These are phyloP conservation scores for Fusarium ambrosium DNA, from an alignment of 2,329 filamentous ascomycete genomes.

Conservation along the genomic window DNA sequence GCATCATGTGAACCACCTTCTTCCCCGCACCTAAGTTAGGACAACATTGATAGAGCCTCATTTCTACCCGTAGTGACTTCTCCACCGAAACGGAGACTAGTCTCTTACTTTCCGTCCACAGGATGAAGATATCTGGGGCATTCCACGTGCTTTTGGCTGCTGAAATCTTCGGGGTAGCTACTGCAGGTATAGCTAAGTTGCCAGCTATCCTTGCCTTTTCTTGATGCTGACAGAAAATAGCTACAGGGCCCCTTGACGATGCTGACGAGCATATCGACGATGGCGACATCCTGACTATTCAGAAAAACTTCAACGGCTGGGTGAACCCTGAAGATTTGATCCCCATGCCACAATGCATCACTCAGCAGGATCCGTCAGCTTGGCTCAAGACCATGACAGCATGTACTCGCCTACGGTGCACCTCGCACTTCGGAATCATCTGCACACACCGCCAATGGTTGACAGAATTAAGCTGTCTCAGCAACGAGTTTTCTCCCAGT, in stretches of 20 bases:
- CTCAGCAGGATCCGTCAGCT: conserved; percentile 19
- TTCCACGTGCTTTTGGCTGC: background rate
- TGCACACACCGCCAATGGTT: conserved; percentile 35
- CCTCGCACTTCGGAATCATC: conserved; percentile 20
- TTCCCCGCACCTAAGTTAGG: background rate
- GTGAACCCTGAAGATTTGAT: conserved; percentile 28
- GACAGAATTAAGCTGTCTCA: conserved; percentile 31
- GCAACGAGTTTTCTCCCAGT: conserved; percentile 17
- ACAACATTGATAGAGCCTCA: background rate
- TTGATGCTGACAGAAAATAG: background rate
- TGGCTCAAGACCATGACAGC: conserved; percentile 31
- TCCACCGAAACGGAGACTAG: background rate
- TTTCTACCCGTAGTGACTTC: background rate
- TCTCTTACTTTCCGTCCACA: background rate
- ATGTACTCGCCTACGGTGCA: conserved; percentile 30
- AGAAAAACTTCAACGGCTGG: conserved; percentile 17
- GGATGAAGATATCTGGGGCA: background rate
- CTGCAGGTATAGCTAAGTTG: background rate
- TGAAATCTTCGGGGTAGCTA: background rate
- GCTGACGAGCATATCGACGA: background rate
- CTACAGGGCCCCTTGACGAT: background rate
- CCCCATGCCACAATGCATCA: conserved; percentile 35
- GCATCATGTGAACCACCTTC: background rate
- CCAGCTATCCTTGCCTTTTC: background rate
- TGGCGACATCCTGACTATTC: background rate